Conservation (phyloP, 805 yeast genomes). For the Ascoidea tarda region DNA sequence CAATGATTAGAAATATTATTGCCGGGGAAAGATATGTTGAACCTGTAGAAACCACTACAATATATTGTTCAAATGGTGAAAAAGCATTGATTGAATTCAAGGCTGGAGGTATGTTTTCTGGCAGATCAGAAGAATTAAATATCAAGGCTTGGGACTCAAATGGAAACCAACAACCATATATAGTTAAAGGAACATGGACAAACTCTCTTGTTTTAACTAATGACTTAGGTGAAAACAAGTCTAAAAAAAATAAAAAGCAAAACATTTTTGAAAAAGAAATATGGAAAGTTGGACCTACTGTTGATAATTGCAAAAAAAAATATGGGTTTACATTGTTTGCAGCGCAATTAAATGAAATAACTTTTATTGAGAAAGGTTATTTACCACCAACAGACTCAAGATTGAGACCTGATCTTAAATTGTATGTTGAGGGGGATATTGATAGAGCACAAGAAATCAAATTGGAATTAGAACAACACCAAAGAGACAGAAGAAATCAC, state of each 20-base stretch:
- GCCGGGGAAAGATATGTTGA: constrained; percentile 94
- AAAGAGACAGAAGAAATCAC: constrained; percentile 59
- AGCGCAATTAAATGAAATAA: constrained; percentile 68
- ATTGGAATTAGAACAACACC: constrained; percentile 58
- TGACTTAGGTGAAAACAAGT: constrained; percentile 18
- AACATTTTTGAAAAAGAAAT: constrained; percentile 23
- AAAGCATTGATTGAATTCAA: constrained; percentile 65
- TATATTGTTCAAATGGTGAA: constrained; percentile 55
- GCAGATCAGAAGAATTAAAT: constrained; percentile 57
- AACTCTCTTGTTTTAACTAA: constrained; percentile 35
- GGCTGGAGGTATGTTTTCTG: constrained; percentile 73
- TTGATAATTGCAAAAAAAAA: constrained; percentile 42
- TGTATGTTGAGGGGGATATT: constrained; percentile 55
- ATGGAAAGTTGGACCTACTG: constrained; percentile 62
- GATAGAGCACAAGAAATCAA: constrained; percentile 65
- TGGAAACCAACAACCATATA: constrained; percentile 11
- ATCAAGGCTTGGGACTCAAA: constrained; percentile 18
- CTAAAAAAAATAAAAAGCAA: constrained; percentile 12
- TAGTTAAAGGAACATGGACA: constrained; percentile 72
- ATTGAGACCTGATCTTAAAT: constrained; percentile 70
- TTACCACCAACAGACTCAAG: constrained; percentile 86
- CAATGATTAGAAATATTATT: constrained; percentile 70
- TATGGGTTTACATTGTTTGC: constrained; percentile 83
- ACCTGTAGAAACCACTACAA: constrained; percentile 56
- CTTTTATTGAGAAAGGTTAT: constrained; percentile 45